These are phyloP conservation scores for Penicillium glabrum DNA, from an alignment of 2,329 filamentous ascomycete genomes.

Conservation along the genomic window DNA sequence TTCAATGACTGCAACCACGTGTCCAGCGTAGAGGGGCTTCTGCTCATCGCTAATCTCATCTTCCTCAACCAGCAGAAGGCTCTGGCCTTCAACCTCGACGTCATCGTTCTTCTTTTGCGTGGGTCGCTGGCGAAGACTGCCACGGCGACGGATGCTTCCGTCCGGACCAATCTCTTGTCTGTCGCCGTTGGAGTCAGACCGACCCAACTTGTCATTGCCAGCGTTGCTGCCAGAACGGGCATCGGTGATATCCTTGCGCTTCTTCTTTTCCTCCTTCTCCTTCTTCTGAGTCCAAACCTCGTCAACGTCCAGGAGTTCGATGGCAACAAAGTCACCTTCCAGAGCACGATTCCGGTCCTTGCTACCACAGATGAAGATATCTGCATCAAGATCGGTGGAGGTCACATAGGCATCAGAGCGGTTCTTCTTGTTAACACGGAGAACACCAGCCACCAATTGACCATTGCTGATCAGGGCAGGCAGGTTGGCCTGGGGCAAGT, in stretches of 20 bases:
- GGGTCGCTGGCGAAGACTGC: conserved; percentile 91
- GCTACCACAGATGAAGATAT: conserved; percentile 99
- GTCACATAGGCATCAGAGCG: conserved; percentile 97
- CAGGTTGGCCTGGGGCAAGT: conserved; percentile 89
- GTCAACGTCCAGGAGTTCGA: conserved; percentile 95
- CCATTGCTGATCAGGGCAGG: conserved; percentile 88
- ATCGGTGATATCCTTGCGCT: conserved; percentile 97
- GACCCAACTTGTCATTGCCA: conserved; percentile 62
- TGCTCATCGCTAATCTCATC: conserved; percentile 98
- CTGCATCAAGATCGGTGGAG: conserved; percentile 88
- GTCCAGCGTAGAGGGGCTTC: conserved; percentile 94
- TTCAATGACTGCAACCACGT: conserved; percentile 96
- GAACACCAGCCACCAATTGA: conserved; percentile 91
- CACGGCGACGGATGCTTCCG: conserved; percentile 85
- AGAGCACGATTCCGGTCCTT: conserved; percentile 97
- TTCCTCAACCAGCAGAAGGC: conserved; percentile 92
- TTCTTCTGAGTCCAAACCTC: conserved; percentile 99
- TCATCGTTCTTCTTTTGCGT: conserved; percentile 99
- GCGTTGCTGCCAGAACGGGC: conserved; percentile 76
- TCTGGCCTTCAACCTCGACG: conserved; percentile 97
- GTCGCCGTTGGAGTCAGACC: conserved; percentile 62
- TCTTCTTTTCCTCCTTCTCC: conserved; percentile 99
- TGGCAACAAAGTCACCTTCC: conserved; percentile 91
- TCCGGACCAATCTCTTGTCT: conserved; percentile 65
- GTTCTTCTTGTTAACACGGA: conserved; percentile 99